These are phyloP conservation scores for Pythium angustatum DNA, from an alignment of 352 stramenopile species.

Conservation along the genomic window DNA sequence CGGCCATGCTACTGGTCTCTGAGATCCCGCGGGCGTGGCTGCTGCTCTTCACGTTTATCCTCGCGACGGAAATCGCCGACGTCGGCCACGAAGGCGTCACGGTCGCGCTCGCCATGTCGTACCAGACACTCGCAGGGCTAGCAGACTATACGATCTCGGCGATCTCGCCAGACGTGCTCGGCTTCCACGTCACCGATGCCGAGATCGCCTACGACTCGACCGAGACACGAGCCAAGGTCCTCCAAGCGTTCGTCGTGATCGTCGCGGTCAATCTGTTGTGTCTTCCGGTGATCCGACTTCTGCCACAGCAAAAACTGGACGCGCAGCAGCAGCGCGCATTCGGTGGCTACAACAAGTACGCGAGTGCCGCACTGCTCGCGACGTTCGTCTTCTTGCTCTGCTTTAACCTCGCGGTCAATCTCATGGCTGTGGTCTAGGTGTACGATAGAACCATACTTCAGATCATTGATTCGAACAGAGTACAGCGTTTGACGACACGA, in stretches of 20 bases:
- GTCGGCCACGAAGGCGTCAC: conserved; percentile 53
- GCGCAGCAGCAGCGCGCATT: conserved; percentile 41
- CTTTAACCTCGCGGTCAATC: conserved; percentile 55
- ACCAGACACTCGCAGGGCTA: conserved; percentile 39
- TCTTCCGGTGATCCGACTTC: conserved; percentile 20
- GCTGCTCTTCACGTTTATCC: conserved; percentile 40
- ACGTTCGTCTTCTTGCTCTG: conserved; percentile 65
- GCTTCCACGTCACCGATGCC: neutral
- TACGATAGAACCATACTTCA: neutral
- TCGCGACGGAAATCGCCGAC: conserved; percentile 52
- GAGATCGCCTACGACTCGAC: conserved; percentile 2
- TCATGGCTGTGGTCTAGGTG: conserved; percentile 22
- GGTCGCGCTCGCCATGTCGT: conserved; percentile 49
- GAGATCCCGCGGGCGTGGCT: conserved; percentile 46
- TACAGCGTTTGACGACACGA: too few species aligned
- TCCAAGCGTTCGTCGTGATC: conserved; percentile 15
- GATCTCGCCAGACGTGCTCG: conserved; percentile 25
- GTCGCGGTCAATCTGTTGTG: conserved; percentile 24
- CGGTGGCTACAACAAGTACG: conserved; percentile 35
- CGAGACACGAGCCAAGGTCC: conserved; percentile 6
- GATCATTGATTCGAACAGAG: too few species aligned
- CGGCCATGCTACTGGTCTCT: conserved; percentile 26
- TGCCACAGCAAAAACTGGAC: conserved; percentile 38
- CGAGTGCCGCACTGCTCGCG: conserved; percentile 45
- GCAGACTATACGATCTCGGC: conserved; percentile 29